Base-by-base conservation (phyloP, 331 rosid genomes). In the Pyrus hybrid region DNA sequence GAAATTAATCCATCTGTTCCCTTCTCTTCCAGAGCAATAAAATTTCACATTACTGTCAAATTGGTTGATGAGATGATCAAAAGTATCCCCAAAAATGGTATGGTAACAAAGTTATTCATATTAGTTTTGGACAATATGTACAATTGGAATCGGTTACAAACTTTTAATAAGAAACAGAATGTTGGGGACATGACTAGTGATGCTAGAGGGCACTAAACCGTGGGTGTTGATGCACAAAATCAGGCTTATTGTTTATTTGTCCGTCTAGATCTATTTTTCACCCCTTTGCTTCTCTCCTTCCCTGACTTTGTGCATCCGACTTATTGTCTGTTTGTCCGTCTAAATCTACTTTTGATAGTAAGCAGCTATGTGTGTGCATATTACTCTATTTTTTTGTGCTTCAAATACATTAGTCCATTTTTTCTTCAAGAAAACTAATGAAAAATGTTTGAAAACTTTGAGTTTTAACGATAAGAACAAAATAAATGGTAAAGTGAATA, bases 1-100 rank as follows among this genome's bases (percentile, higher is more conserved):
- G 51, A 70, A 63, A 73, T 68, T 45, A 60, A 49, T 68, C 70
- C 70, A 28, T 67, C 62, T 69, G 21, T 76, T 25, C 33, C 28
- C 47, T 23, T 49, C 57, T 5, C 21, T 51, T 51, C 57, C 57
- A 51, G 10, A 17, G 57, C 57, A 51, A 18, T 51, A 51, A 41
- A 41, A 41, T 37, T 41, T 41, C 45, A 41, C 45, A 41, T 41
- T 41, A 3, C 45, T 41, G 45, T 41, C 45, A 41, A 41, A 9
- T 41, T 41, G 1, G 45, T 41, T 41, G 45, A 41, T 41, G 13
- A 41, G 45, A 41, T 9, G 45, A 10, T 41, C 45, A 10, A 41
- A 41, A 41, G 4, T 41, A 41, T 41, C 45, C 45, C 45, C 45
- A 37, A 37, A 37, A 37, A 37, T 37, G 2, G 43, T 9, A 37